phyloP scores from a whole-genome alignment of 2,329 filamentous ascomycete genomes.

The Phaeomoniella chlamydospora region DNA sequence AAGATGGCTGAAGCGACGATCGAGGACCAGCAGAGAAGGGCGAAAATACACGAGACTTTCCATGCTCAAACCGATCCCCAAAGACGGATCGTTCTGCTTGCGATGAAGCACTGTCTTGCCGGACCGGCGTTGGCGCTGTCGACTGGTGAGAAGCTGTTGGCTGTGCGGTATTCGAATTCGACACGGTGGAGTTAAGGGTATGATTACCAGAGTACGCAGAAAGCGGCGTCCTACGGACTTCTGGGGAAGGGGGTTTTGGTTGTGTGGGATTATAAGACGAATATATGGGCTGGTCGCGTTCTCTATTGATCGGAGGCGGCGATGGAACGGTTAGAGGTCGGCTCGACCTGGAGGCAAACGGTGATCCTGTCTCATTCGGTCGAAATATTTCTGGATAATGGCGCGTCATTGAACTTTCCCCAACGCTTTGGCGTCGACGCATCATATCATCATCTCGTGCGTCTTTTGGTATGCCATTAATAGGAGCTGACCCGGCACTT shows the following conservation, averaged over 20 bases:
- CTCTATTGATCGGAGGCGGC: background rate
- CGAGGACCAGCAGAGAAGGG: slow-evolving; percentile 18
- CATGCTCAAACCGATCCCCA: slow-evolving; percentile 11
- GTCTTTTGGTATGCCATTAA: background rate
- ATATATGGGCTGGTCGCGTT: background rate
- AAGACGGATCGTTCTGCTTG: slow-evolving; percentile 11
- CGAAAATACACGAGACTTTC: slow-evolving; percentile 18
- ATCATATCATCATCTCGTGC: background rate
- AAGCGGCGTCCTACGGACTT: slow-evolving; percentile 7
- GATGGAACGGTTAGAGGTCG: background rate
- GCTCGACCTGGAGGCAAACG: background rate
- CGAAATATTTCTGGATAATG: background rate
- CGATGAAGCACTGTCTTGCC: slow-evolving; percentile 12
- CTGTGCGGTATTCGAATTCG: background rate
- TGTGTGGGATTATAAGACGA: background rate
- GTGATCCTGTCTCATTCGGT: background rate
- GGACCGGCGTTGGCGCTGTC: slow-evolving; percentile 7
- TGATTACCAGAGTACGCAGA: background rate
- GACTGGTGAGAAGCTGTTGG: too few species aligned
- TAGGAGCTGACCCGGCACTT: background rate
- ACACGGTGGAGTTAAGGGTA: background rate
- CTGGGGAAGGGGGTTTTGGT: slow-evolving; percentile 8
- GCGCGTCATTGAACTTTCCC: background rate
- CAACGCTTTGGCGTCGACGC: background rate
- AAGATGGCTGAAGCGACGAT: slow-evolving; percentile 13